Base-by-base conservation (phyloP, 139 green algal genomes). In the Edaphochlamys debaryana region DNA sequence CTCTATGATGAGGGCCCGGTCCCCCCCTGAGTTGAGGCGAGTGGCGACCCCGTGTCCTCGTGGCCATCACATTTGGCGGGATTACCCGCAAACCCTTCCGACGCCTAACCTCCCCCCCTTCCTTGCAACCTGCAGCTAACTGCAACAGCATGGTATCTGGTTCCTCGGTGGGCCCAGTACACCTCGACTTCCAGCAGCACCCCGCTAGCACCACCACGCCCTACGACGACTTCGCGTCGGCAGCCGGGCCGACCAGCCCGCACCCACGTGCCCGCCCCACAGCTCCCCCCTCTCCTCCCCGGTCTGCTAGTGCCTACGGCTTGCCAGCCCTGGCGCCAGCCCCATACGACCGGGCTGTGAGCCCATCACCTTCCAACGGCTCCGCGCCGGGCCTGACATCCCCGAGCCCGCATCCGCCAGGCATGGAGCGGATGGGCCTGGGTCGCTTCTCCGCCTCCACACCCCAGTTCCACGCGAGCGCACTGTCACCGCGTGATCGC, bases 391-490 rank as follows among this genome's bases (percentile, higher is more conserved):
- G 50, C 6, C 36, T 22, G 6, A 66, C 64, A 4, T 4, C 13
- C 9, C 17, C 11, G 9, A 58, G n/a, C n/a, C n/a, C n/a, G n/a
- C n/a, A n/a, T n/a, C n/a, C 68, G 52, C 79, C 79, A 7, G 36
- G 9, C 7, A 27, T 13, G 15, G 67, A 78, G n/a, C 75, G 75
- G 4, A 19, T 29, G 17, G 60, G 38, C 17, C 40, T 81, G 29
- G 75, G 75, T 30, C 75, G 60, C n/a, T 81, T 81, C 75, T 81
- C 75, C 7, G 75, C 75, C n/a, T 81, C 75, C 30, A 70, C 64
- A 9, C 75, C 75, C 0, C 60, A 71, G 60, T 81, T 81, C 34
- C 13, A 38, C 4, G 40, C 40, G 17, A 60, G 4, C 60, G 66
- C 23, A 29, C 71, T 81, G 60, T 81, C 75, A 23, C 60, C 75